Conservation (phyloP, 148 eudicot species). For the Rhododendron ovatum region DNA sequence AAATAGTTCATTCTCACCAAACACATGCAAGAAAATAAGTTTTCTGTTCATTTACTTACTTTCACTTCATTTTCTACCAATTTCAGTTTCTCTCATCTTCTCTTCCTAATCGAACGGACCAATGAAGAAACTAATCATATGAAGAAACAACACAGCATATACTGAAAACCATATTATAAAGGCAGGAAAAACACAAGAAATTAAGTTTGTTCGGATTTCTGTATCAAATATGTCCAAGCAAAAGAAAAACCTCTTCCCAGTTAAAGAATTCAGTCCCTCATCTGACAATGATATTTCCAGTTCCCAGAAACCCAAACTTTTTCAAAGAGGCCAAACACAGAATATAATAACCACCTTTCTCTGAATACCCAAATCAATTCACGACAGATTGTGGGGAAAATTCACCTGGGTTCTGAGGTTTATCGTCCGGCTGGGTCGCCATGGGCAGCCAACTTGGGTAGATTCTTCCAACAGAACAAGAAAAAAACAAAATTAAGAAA, state of each 20-base stretch:
- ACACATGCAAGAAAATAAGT: not conserved
- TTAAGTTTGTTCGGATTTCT: not conserved
- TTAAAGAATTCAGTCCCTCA: not conserved
- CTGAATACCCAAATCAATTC: not conserved
- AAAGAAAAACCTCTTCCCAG: not conserved
- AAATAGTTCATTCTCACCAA: not conserved
- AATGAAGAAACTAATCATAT: not conserved
- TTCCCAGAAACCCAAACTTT: not conserved
- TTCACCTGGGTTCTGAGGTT: constrained; percentile 34
- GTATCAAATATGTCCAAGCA: not conserved
- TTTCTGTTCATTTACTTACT: not conserved
- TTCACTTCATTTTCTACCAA: not conserved
- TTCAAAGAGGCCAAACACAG: not conserved
- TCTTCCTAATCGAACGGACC: not conserved
- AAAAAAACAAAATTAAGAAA: not conserved
- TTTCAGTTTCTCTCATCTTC: not conserved
- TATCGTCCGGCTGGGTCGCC: constrained; percentile 30
- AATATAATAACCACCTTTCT: not conserved
- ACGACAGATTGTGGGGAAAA: not conserved
- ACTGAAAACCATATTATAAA: not conserved
- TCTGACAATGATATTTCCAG: not conserved
- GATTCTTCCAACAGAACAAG: not conserved
- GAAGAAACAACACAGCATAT: not conserved
- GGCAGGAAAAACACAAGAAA: not conserved
- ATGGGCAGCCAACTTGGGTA: constrained; percentile 1